Evolutionary conservation across 192 early-diverging fungal species (phyloP).

Genomic region (Umbelopsis ramanniana): DNA sequence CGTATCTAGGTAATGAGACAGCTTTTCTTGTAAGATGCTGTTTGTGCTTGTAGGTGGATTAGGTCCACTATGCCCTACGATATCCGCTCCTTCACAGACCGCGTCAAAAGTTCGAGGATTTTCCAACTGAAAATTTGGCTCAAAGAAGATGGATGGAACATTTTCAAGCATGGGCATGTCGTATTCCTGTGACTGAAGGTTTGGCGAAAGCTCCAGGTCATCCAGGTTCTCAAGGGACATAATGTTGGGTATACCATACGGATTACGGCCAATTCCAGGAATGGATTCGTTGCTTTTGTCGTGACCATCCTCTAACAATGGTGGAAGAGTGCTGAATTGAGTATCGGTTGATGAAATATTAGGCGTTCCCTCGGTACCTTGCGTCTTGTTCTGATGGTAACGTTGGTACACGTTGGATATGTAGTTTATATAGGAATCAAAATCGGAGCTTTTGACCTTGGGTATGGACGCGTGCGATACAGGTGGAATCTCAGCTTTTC

Average conservation of each 20-base stretch:
- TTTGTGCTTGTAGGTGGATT: slow-evolving; percentile 64
- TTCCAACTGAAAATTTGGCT: slow-evolving; percentile 82
- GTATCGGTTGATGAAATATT: slow-evolving; percentile 36
- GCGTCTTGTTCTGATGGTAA: slow-evolving; percentile 72
- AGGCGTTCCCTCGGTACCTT: slow-evolving; percentile 29
- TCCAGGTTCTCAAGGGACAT: slow-evolving; percentile 43
- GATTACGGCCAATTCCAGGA: slow-evolving; percentile 43
- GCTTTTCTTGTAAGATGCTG: slow-evolving; percentile 82
- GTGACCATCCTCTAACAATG: slow-evolving; percentile 46
- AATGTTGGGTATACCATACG: slow-evolving; percentile 51
- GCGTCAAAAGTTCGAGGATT: slow-evolving; percentile 89
- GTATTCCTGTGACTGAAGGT: slow-evolving; percentile 35
- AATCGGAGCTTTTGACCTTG: slow-evolving; percentile 75
- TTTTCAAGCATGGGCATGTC: slow-evolving; percentile 78
- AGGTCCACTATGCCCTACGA: slow-evolving; percentile 47
- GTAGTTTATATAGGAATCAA: slow-evolving; percentile 80
- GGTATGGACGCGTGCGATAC: slow-evolving; percentile 65
- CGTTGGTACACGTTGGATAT: slow-evolving; percentile 79
- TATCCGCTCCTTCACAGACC: slow-evolving; percentile 77
- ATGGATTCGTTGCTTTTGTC: slow-evolving; percentile 29
- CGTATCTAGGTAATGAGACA: slow-evolving; percentile 89
- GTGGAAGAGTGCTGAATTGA: slow-evolving; percentile 58
- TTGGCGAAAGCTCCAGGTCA: slow-evolving; percentile 30
- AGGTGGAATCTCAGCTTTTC: slow-evolving; percentile 58
- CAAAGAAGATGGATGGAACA: slow-evolving; percentile 89